Evolutionary conservation across 202 grass and related monocot genomes (phyloP).

Genomic region (Panicum hallii): DNA sequence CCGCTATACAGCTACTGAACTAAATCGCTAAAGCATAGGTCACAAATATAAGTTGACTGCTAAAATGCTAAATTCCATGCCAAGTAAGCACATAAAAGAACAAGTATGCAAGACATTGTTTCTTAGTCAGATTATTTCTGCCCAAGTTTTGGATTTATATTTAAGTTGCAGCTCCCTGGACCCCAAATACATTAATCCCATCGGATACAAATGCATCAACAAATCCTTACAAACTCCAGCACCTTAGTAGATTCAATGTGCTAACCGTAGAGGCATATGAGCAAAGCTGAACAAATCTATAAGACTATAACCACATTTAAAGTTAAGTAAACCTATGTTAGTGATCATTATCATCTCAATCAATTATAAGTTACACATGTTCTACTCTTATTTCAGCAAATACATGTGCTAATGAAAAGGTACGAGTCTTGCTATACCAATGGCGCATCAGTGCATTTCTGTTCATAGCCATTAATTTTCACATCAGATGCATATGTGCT

Average conservation of each 20-base stretch:
- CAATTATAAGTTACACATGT: not conserved
- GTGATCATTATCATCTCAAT: not conserved
- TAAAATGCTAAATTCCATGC: not conserved
- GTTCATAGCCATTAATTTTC: not conserved
- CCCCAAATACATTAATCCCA: not conserved
- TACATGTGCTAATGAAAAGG: not conserved
- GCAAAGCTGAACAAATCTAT: no score
- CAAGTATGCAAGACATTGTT: not conserved
- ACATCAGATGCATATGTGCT: not conserved
- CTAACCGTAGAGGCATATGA: not conserved
- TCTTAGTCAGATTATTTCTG: not conserved
- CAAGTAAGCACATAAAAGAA: not conserved
- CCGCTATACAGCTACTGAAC: not conserved
- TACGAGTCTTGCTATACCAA: not conserved
- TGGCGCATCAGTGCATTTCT: not conserved
- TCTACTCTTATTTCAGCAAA: slow-evolving; percentile 1
- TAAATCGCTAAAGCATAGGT: not conserved
- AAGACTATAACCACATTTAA: no score
- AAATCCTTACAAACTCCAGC: not conserved
- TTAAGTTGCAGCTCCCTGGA: not conserved
- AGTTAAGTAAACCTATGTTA: no score
- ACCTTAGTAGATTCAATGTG: not conserved
- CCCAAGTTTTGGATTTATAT: not conserved
- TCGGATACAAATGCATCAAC: not conserved
- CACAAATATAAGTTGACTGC: not conserved